Evolutionary conservation across 1,284 basidiomycete species (phyloP), one percentile per base, ranked within the genome.

Genomic region (Porogramme epimiltina): DNA sequence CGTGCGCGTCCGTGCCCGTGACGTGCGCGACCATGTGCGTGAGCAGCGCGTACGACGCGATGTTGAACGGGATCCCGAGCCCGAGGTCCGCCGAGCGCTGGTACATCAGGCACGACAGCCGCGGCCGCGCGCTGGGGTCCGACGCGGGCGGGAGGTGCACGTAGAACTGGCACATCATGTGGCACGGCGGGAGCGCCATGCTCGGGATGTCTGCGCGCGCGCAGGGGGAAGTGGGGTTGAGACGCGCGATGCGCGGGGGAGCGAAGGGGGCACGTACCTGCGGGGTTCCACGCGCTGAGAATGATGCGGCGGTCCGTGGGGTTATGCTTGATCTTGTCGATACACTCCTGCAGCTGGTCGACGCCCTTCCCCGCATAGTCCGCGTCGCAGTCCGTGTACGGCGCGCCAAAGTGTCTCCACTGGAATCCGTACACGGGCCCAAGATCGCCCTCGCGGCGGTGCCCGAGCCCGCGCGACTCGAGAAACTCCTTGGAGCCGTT

Each of bases 341-440:
- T 91, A 58, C 93, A 92, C 61, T 96, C 89, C 46, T 77, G 72
- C 41, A 99, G 77, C 74, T 99, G 96, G 73, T 99, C 97, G 26
- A 98, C 93, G 20, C 96, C 96, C 65, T 97, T 74, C 0, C 92
- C 93, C 0, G 79, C 73, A 67, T 99, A 99, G 64, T 93, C 84
- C 26, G 80, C 75, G 40, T 95, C 91, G 59, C 88, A 91, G 58
- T 92, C 87, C 19, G 76, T 77, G 66, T 99, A 99, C 59, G 83
- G 73, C 0, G 96, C 96, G 1, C 97, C 96, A 70, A 98, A 99
- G 70, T 98, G 95, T 49, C 96, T 79, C 96, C 97, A 99, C 66
- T 99, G 96, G 69, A 99, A 99, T 0, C 96, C 96, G 68, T 99
- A 99, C 2, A 99, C 93, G 0, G 97, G 96, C 0, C 96, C 96